phyloP scores from a whole-genome alignment of 257 asterid genomes.

The Nicotiana undulata region DNA sequence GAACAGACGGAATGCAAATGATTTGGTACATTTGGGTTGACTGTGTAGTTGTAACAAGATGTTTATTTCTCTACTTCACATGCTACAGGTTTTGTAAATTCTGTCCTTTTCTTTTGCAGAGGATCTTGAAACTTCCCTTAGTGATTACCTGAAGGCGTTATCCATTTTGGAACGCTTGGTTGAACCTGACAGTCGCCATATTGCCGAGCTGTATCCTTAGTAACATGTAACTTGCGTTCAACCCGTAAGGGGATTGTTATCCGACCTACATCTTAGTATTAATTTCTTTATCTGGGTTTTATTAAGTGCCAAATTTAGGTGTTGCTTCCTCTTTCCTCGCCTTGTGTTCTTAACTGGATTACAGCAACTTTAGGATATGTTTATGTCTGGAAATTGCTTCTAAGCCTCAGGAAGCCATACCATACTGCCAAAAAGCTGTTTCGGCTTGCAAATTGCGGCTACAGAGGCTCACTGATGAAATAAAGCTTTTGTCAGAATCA shows the following conservation, averaged over 20 bases:
- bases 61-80: neutral
- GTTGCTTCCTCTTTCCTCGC: neutral
- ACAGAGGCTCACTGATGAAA: conserved; percentile 49
- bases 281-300: neutral
- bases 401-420: conserved; percentile 73
- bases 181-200: conserved; percentile 81
- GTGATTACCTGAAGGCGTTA: conserved; percentile 88
- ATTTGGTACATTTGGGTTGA: neutral
- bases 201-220: conserved; percentile 93
- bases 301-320: neutral
- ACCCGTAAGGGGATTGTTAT: neutral
- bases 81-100: neutral
- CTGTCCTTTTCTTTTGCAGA: conserved; percentile 33
- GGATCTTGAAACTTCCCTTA: conserved; percentile 93
- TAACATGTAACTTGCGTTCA: neutral
- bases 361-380: conserved; percentile 85
- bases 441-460: conserved; percentile 67
- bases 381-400: conserved; percentile 92
- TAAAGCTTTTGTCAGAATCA: conserved; percentile 21
- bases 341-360: conserved; percentile 33
- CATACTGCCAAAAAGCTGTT: conserved; percentile 71
- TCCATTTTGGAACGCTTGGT: conserved; percentile 75
- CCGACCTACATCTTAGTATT: neutral
- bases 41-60: neutral
- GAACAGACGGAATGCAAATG: neutral